phyloP scores from a whole-genome alignment of 345 rosid species.

The Euphorbia lathyris region DNA sequence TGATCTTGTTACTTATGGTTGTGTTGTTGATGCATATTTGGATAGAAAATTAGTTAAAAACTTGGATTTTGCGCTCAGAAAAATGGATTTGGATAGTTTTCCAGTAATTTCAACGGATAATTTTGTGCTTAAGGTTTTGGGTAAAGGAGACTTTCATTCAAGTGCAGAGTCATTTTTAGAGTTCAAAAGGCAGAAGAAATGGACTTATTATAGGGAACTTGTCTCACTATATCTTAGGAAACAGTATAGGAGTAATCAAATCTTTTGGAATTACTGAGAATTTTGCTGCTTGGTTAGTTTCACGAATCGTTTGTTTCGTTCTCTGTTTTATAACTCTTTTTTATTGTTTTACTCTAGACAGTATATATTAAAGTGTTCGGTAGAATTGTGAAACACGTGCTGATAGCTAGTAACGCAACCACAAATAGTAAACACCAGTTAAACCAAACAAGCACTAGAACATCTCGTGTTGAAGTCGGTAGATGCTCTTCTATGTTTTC shows the following conservation, averaged over 20 bases:
- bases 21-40: constrained; percentile 80
- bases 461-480: no score
- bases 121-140: constrained; percentile 58
- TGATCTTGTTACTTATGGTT: constrained; percentile 77
- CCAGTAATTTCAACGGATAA: constrained; percentile 57
- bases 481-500: no score
- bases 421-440: no score
- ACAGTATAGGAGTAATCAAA: constrained; percentile 52
- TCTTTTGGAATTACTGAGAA: constrained; percentile 79
- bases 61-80: constrained; percentile 54
- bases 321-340: no score
- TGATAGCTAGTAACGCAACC: no score
- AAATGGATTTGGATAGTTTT: constrained; percentile 50
- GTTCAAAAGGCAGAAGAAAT: constrained; percentile 37
- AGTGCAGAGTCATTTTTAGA: constrained; percentile 79
- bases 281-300: neutral
- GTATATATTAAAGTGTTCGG: no score
- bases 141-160: constrained; percentile 79
- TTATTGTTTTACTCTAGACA: no score
- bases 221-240: constrained; percentile 60
- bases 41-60: constrained; percentile 63
- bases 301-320: no score
- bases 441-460: no score
- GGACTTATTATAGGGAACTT: constrained; percentile 66
- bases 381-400: no score